Base-by-base conservation (phyloP, 345 rosid species). In the Brassica cretica region DNA sequence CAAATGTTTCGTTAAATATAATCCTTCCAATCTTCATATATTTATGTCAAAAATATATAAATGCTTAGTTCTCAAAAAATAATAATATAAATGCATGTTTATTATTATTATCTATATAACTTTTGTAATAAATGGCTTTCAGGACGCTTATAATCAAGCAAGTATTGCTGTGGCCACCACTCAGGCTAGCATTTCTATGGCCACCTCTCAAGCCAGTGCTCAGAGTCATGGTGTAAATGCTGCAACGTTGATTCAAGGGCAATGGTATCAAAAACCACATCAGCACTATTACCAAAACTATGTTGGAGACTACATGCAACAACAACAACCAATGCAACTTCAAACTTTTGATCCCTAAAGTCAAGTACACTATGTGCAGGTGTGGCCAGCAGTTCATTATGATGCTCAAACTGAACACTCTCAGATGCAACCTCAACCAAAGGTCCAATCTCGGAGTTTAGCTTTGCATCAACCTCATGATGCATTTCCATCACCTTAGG, bases 391-490 rank as follows among this genome's bases (percentile, higher is more conserved):
- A 21, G 5, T 0, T 66, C 10, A 21, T 0, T 2, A 5, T 41
- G 32, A 5, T 55, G 55, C 58, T 67, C 56, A 67, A 41, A 21
- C 21, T 19, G 21, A 6, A 19, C 70, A 66, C 16, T 21, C 15
- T 66, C 55, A 39, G 10, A 49, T 39, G 11, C 71, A 44, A 67
- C 8, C 71, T 67, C 71, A 44, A 67, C 24, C 56, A 25, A 59
- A 65, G 15, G 8, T 37, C 16, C 69, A 65, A 19, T 37, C 29
- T 18, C 51, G 19, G 16, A 65, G 53, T 37, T 44, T 12, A 44
- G n/a, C 51, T 44, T 11, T 44, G 51, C 51, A 44, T 44, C 51
- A 44, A 11, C n/a, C 21, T 64, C 27, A 44, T 12, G 51, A 9
- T 21, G 33, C 27, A 11, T 66, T 19, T 2, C 8, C 53, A 39